These are phyloP conservation scores for Epichloe elymi DNA, from an alignment of 2,329 filamentous ascomycete genomes.

Conservation along the genomic window DNA sequence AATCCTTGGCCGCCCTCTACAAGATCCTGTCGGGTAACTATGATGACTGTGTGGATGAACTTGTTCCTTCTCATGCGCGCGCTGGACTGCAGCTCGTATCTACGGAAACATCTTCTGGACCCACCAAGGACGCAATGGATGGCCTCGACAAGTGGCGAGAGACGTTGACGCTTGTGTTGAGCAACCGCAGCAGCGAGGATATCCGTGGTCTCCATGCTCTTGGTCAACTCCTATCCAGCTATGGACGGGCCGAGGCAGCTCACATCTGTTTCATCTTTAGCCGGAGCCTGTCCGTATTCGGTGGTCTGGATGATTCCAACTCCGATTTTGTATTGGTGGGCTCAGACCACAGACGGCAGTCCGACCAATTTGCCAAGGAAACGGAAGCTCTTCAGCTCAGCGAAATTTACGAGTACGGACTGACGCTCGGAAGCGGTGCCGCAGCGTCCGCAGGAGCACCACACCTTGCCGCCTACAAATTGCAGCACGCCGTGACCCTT, in stretches of 20 bases:
- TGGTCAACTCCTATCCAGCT: slow-evolving; percentile 69
- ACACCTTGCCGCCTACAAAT: slow-evolving; percentile 81
- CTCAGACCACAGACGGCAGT: slow-evolving; percentile 61
- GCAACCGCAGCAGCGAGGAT: slow-evolving; percentile 77
- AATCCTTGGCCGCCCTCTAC: slow-evolving; percentile 83
- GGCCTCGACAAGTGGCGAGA: slow-evolving; percentile 92
- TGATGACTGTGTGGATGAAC: slow-evolving; percentile 89
- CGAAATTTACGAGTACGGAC: slow-evolving; percentile 86
- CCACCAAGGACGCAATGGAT: slow-evolving; percentile 60
- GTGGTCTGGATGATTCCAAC: slow-evolving; percentile 69
- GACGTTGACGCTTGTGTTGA: slow-evolving; percentile 71
- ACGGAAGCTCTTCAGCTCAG: slow-evolving; percentile 84
- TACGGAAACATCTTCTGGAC: slow-evolving; percentile 47
- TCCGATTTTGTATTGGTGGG: slow-evolving; percentile 74
- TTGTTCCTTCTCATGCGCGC: slow-evolving; percentile 83
- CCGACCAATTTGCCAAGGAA: slow-evolving; percentile 63
- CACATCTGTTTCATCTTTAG: slow-evolving; percentile 92
- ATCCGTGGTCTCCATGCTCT: slow-evolving; percentile 64
- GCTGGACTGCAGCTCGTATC: slow-evolving; percentile 86
- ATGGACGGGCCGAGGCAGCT: slow-evolving; percentile 80
- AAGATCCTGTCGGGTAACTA: slow-evolving; percentile 88
- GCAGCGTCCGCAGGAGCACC: slow-evolving; percentile 49
- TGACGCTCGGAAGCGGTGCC: slow-evolving; percentile 50
- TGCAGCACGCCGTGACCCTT: slow-evolving; percentile 72
- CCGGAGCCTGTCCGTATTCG: slow-evolving; percentile 54